These are phyloP conservation scores for Linum trigynum DNA, from an alignment of 345 rosid genomes.

Conservation along the genomic window DNA sequence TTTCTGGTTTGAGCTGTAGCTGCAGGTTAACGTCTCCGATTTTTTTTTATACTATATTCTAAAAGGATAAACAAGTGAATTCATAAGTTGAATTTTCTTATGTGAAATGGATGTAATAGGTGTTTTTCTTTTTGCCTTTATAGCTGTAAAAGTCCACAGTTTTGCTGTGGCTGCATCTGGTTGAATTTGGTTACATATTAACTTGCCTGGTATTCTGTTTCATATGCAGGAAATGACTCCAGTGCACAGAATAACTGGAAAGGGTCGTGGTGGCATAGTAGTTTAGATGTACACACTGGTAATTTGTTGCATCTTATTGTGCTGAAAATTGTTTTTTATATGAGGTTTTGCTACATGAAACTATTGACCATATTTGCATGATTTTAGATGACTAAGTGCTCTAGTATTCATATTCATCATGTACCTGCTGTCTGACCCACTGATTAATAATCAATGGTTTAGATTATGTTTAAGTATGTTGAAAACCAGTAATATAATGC, in stretches of 20 bases:
- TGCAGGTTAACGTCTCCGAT: not conserved
- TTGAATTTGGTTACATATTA: too few relatives aligned
- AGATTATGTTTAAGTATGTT: not conserved
- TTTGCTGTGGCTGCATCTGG: too few relatives aligned
- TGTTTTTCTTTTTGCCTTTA: not conserved
- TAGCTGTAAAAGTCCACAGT: too few relatives aligned
- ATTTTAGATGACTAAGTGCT: not conserved
- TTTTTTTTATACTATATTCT: not conserved
- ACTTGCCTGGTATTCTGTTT: not conserved
- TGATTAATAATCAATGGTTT: not conserved
- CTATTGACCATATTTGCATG: not conserved
- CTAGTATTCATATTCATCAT: not conserved
- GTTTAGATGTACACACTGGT: slow-evolving; percentile 63
- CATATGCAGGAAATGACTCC: slow-evolving; percentile 64
- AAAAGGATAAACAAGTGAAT: not conserved
- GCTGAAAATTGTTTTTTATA: not conserved
- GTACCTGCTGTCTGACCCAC: not conserved
- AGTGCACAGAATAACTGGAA: slow-evolving; percentile 92
- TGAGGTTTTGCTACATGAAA: not conserved
- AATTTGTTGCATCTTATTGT: not conserved
- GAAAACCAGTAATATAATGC: not conserved
- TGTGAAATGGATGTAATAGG: not conserved
- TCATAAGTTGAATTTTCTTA: not conserved
- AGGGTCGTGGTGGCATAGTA: slow-evolving; percentile 97
- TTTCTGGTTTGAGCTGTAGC: not conserved